These are phyloP conservation scores for Myriosclerotinia duriaeana DNA, from an alignment of 2,329 filamentous ascomycete genomes.

Conservation along the genomic window DNA sequence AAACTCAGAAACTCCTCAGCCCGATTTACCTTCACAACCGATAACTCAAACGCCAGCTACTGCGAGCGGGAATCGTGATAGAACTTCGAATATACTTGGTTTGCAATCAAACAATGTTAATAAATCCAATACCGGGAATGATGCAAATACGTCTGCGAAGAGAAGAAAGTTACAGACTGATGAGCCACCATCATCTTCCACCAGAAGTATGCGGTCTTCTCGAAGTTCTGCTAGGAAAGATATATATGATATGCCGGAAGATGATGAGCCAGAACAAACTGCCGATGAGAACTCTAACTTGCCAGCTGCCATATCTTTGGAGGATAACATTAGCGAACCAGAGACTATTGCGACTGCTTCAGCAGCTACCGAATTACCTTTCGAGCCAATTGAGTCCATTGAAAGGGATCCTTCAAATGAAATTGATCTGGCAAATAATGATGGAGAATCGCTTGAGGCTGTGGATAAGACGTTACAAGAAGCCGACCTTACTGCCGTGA, in stretches of 20 bases:
- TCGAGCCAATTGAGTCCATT: constrained; percentile 12
- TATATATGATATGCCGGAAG: constrained; percentile 31
- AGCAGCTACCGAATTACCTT: background rate
- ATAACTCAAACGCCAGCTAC: constrained; percentile 31
- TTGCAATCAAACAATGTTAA: constrained; percentile 15
- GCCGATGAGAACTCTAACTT: background rate
- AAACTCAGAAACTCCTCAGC: constrained; percentile 25
- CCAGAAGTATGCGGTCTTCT: constrained; percentile 35
- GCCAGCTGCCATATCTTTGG: too few relatives aligned
- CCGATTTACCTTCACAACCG: constrained; percentile 27
- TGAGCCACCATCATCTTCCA: constrained; percentile 29
- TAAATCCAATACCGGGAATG: constrained; percentile 29
- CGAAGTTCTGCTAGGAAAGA: constrained; percentile 31
- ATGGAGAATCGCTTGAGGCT: background rate
- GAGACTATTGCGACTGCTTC: background rate
- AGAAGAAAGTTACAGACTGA: constrained; percentile 38
- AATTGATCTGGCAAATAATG: background rate
- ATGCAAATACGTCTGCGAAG: constrained; percentile 42
- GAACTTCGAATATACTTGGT: constrained; percentile 5
- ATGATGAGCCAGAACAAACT: constrained; percentile 25
- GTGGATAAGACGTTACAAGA: background rate
- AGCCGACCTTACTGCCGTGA: background rate
- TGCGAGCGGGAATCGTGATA: constrained; percentile 19
- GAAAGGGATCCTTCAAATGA: background rate
- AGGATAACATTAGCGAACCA: background rate